phyloP scores from a whole-genome alignment of 2,329 filamentous ascomycete genomes.

The Lecanoromycetidae sp. region DNA sequence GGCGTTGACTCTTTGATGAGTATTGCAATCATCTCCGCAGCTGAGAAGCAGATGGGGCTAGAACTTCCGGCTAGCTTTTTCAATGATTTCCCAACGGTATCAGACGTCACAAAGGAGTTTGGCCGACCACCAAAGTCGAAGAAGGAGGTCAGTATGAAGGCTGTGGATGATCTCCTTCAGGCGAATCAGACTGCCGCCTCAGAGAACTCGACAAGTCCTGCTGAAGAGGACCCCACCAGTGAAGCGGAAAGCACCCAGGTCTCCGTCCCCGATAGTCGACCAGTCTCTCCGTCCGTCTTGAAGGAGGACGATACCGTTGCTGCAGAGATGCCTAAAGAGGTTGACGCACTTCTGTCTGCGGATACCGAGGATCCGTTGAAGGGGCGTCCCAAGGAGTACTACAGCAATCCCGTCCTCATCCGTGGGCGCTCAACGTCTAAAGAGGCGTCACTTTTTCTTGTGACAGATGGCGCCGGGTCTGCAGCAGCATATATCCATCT shows the following conservation, averaged over 20 bases:
- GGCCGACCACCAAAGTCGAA: not conserved
- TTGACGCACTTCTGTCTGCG: not conserved
- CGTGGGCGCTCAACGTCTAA: conserved; percentile 11
- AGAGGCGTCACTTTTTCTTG: conserved; percentile 18
- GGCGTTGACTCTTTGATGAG: conserved; percentile 16
- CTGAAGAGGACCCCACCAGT: too few relatives aligned
- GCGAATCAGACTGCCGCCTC: too few relatives aligned
- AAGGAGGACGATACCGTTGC: too few relatives aligned
- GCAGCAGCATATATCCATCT: conserved; percentile 21
- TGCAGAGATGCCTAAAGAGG: too few relatives aligned
- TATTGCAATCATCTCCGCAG: conserved; percentile 11
- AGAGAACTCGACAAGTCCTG: too few relatives aligned
- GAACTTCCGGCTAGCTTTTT: conserved; percentile 15
- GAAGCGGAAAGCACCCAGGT: too few relatives aligned
- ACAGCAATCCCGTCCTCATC: conserved; percentile 17
- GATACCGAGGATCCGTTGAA: not conserved
- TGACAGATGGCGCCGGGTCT: conserved; percentile 21
- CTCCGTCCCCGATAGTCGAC: too few relatives aligned
- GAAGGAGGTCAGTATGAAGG: not conserved
- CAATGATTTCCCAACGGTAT: conserved; percentile 1
- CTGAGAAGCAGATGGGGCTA: conserved; percentile 1
- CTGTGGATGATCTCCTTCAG: too few relatives aligned
- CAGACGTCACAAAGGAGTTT: conserved; percentile 1
- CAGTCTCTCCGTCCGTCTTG: too few relatives aligned
- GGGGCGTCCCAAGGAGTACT: not conserved